Conservation (phyloP, 2,329 filamentous ascomycete genomes). For the Sarocladium brachiariae region DNA sequence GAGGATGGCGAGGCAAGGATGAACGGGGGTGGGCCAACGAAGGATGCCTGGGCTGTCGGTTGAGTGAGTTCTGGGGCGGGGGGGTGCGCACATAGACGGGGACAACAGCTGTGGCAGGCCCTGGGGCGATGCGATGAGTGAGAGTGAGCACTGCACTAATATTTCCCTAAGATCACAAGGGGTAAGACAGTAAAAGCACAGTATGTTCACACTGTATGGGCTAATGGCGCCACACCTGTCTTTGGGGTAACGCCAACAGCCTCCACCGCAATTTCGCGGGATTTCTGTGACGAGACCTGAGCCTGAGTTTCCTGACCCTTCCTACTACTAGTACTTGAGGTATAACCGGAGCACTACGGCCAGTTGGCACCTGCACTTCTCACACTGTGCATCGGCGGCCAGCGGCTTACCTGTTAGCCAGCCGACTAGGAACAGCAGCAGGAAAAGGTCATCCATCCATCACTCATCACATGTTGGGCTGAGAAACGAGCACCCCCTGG, state of each 20-base stretch:
- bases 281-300: background rate
- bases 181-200: background rate
- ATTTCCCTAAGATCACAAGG: background rate
- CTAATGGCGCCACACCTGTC: background rate
- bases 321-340: no score
- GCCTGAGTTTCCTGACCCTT: background rate
- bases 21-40: background rate
- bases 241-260: background rate
- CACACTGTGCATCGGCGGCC: background rate
- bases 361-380: background rate
- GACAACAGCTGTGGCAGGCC: no score
- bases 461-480: background rate
- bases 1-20: slow-evolving; percentile 6
- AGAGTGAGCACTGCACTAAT: background rate
- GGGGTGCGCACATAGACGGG: no score
- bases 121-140: no score
- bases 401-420: background rate
- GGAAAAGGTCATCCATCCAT: no score
- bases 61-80: no score
- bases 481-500: no score
- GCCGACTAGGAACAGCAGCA: no score
- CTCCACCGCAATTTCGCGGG: background rate
- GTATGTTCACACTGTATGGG: background rate
- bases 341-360: background rate
- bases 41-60: background rate